A percentile compares a stretch with the other conserved stretches of the same genome.
Conservation (phyloP, 805 yeast species). For the Diddensiella transvaalensis region DNA sequence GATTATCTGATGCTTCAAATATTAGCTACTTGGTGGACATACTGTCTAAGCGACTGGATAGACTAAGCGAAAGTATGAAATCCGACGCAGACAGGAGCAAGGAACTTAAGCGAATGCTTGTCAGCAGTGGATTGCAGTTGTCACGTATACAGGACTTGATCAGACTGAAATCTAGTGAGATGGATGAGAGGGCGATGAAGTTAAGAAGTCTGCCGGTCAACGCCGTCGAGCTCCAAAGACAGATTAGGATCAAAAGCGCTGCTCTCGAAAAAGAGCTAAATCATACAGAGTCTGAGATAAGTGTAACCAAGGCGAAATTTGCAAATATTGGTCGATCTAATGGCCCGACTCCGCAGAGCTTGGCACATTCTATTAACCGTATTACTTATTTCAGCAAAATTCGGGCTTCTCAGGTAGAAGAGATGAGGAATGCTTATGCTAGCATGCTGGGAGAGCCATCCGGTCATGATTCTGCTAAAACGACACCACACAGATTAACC, state of each 20-base stretch:
- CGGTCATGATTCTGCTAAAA: background rate
- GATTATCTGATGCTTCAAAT: conserved; percentile 10
- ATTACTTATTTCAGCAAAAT: conserved; percentile 9
- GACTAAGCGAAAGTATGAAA: background rate
- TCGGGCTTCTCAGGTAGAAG: conserved; percentile 8
- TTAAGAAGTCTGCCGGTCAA: conserved; percentile 19
- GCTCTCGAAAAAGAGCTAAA: conserved; percentile 13
- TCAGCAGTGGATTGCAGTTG: conserved; percentile 8
- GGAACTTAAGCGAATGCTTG: conserved; percentile 11
- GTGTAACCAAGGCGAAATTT: conserved; percentile 15
- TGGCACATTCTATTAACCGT: conserved; percentile 14
- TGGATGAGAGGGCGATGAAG: conserved; percentile 14
- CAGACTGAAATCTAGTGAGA: conserved; percentile 8
- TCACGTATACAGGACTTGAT: conserved; percentile 18
- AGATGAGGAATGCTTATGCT: background rate
- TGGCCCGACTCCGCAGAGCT: conserved; percentile 16
- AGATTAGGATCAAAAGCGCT: conserved; percentile 9
- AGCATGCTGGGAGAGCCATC: background rate
- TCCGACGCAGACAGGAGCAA: conserved; percentile 1
- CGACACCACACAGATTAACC: background rate
- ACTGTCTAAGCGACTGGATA: background rate
- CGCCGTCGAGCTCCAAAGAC: conserved; percentile 22
- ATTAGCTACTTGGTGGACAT: conserved; percentile 11
- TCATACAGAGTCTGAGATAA: conserved; percentile 15
- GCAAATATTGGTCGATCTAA: background rate